Conservation (phyloP, 768 basidiomycete genomes). For the Lanmaoa rubissima region DNA sequence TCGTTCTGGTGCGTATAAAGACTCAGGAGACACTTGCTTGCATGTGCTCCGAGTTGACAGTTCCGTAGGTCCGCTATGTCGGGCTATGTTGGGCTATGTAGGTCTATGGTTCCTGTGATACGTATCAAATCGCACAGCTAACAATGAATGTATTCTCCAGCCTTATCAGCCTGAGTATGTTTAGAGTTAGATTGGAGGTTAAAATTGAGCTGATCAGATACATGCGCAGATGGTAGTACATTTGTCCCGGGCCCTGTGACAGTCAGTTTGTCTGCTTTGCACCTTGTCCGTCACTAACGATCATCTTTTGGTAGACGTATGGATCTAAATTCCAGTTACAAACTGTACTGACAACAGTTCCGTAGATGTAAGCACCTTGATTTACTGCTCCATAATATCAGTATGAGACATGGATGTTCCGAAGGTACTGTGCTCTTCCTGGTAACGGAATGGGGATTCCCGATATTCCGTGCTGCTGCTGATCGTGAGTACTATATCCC, state of each 20-base stretch:
- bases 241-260: background rate
- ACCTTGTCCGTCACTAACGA: background rate
- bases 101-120: background rate
- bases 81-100: background rate
- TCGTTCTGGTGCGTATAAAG: background rate
- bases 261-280: background rate
- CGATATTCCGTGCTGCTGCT: background rate
- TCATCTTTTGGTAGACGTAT: background rate
- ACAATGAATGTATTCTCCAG: background rate
- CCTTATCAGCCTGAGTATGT: background rate
- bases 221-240: background rate
- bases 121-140: too few relatives aligned
- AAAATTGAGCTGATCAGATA: background rate
- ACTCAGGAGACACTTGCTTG: too few relatives aligned
- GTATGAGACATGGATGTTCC: background rate
- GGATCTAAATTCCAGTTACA: background rate
- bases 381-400: background rate
- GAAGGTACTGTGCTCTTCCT: background rate
- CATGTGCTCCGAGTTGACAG: background rate
- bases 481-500: background rate
- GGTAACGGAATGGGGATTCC: background rate
- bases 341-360: background rate
- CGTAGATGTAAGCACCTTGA: conserved; percentile 1
- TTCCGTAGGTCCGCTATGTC: background rate
- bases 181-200: too few relatives aligned